Percentiles rank a stretch among this genome's conserved stretches.
phyloP scores from a whole-genome alignment of 768 basidiomycete species.

The Sistotremastrum niveocremeum region DNA sequence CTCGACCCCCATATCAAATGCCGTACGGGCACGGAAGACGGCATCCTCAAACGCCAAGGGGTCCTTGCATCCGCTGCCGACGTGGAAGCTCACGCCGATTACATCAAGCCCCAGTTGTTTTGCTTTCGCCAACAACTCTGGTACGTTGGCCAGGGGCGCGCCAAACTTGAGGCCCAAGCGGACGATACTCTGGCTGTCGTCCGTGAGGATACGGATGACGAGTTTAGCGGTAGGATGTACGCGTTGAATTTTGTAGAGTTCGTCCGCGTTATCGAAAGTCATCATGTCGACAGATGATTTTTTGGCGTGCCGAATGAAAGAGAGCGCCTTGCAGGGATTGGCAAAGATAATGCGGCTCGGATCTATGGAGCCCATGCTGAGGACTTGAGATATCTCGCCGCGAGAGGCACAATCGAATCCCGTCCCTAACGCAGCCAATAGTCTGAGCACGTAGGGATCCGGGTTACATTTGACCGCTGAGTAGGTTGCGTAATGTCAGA shows the following conservation, averaged over 20 bases:
- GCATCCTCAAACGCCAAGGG: constrained; percentile 84
- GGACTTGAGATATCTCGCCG: constrained; percentile 75
- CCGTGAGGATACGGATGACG: constrained; percentile 91
- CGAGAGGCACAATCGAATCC: constrained; percentile 98
- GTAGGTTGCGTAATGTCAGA: constrained; percentile 11
- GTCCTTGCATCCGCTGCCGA: constrained; percentile 94
- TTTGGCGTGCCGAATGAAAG: constrained; percentile 80
- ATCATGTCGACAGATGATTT: constrained; percentile 74
- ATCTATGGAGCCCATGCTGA: constrained; percentile 58
- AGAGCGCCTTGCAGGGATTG: constrained; percentile 95
- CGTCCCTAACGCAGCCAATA: constrained; percentile 78
- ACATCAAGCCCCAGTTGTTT: constrained; percentile 70
- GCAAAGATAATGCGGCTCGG: constrained; percentile 88
- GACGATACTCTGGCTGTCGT: constrained; percentile 91
- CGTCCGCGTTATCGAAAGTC: constrained; percentile 98
- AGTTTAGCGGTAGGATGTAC: constrained; percentile 72
- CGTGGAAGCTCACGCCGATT: constrained; percentile 94
- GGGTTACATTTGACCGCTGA: constrained; percentile 97
- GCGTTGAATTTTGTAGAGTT: constrained; percentile 83
- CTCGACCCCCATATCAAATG: constrained; percentile 77
- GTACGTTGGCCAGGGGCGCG: constrained; percentile 73
- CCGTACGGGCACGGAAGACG: constrained; percentile 62
- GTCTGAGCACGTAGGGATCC: constrained; percentile 83
- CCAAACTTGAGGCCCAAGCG: constrained; percentile 93
- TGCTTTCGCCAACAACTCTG: constrained; percentile 66